phyloP scores from a whole-genome alignment of 768 basidiomycete species.

The Hygrophoropsis aurantiaca region DNA sequence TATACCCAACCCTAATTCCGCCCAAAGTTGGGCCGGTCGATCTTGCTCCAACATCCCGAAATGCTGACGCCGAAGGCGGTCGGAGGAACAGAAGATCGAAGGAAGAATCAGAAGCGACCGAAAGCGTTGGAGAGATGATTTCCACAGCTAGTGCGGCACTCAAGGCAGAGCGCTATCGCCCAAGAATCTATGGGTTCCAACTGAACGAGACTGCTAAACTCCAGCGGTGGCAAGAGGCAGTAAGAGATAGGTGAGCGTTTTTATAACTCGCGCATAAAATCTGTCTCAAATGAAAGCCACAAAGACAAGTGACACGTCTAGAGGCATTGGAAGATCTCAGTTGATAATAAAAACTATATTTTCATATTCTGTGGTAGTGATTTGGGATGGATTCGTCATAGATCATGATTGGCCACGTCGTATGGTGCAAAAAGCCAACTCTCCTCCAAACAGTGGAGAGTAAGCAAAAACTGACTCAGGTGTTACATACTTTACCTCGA shows the following conservation, averaged over 20 bases:
- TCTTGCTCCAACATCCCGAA: slow-evolving; percentile 24
- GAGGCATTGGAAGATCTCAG: slow-evolving; percentile 42
- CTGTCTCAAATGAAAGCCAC: too few species aligned
- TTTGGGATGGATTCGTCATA: too few species aligned
- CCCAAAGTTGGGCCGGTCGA: slow-evolving; percentile 65
- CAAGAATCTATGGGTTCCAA: slow-evolving; percentile 96
- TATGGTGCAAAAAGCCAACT: too few species aligned
- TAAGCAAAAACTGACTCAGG: too few species aligned
- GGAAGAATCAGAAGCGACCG: slow-evolving; percentile 51
- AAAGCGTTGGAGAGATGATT: slow-evolving; percentile 61
- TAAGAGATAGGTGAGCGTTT: slow-evolving; percentile 68
- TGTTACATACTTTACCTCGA: too few species aligned
- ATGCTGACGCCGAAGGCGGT: slow-evolving; percentile 25
- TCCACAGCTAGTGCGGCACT: slow-evolving; percentile 82
- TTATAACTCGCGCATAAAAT: slow-evolving; percentile 8
- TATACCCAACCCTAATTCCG: slow-evolving; percentile 91
- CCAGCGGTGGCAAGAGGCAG: slow-evolving; percentile 94
- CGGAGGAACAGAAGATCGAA: slow-evolving; percentile 48
- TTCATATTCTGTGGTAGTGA: too few species aligned
- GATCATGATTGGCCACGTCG: too few species aligned
- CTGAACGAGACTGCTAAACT: slow-evolving; percentile 91
- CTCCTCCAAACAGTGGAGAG: too few species aligned
- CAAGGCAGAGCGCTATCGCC: slow-evolving; percentile 90
- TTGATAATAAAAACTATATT: background rate
- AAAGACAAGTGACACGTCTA: slow-evolving; percentile 51